These are phyloP conservation scores for Aulographum hederae DNA, from an alignment of 2,329 filamentous ascomycete genomes.

Conservation along the genomic window DNA sequence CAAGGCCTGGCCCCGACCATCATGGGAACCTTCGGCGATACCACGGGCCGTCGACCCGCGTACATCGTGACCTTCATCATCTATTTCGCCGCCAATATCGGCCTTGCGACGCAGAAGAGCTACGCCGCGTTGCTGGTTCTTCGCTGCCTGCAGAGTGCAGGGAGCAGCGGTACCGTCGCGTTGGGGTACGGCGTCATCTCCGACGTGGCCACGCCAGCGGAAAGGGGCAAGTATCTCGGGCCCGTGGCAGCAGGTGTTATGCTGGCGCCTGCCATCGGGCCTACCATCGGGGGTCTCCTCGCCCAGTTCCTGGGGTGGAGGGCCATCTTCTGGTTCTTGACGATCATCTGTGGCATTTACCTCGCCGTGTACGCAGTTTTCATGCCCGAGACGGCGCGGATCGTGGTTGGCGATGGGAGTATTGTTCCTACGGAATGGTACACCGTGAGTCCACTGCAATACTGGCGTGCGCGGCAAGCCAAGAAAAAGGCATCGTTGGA, in stretches of 20 bases:
- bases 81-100: constrained; percentile 7
- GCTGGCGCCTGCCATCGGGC: constrained; percentile 7
- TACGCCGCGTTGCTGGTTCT: constrained; percentile 6
- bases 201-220: constrained; percentile 16
- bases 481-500: constrained; percentile 9
- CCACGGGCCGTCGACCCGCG: constrained; percentile 6
- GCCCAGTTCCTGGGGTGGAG: constrained; percentile 18
- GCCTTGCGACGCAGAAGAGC: constrained; percentile 6
- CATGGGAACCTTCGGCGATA: constrained; percentile 7
- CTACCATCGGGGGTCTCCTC: constrained; percentile 17
- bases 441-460: constrained; percentile 1
- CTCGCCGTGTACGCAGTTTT: constrained; percentile 17
- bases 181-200: constrained; percentile 16
- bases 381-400: constrained; percentile 20
- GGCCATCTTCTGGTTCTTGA: constrained; percentile 22
- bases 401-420: constrained; percentile 10
- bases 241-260: constrained; percentile 11
- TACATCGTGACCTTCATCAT: constrained; percentile 8
- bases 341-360: constrained; percentile 19
- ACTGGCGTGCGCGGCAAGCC: constrained; percentile 2
- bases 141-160: constrained; percentile 10
- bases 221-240: constrained; percentile 13
- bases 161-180: constrained; percentile 15
- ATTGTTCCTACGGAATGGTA: constrained; percentile 3
- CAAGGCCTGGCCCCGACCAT: constrained; percentile 8